Base-by-base conservation (phyloP, 73 alveolate genomes). In the Blepharisma japonicum region DNA sequence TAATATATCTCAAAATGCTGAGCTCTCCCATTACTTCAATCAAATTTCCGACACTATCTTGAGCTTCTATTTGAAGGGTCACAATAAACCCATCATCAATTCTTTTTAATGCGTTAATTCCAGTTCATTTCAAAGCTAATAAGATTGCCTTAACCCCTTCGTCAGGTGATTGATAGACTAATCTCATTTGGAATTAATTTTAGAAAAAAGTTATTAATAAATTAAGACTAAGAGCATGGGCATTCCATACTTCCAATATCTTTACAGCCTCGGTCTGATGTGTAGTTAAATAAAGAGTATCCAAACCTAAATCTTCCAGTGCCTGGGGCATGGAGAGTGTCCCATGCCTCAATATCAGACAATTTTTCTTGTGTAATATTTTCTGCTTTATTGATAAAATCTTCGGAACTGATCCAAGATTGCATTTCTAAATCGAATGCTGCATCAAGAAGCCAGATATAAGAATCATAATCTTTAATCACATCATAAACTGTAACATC, bases 21-120 rank as follows among this genome's bases (percentile, higher is more conserved):
- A 61, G 74, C 74, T 61, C 74, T 8, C 74, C 74, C 74, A 61
- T 61, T 14, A 61, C 2, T 4, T 61, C 74, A 9, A 61, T 61
- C 47, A 61, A 25, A 25, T 61, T 61, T 20, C 74, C 74, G 0
- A 11, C 11, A 9, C 47, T 0, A 48, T 61, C 74, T 18, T 18
- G 38, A 25, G 14, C 74, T 18, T 39, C 74, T 18, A 61, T 20
- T 39, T 61, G 47, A 14, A 61, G 23, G 14, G 74, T 61, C 5
- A 61, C 74, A 11, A 61, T 9, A 61, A 39, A 39, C 23, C 14
- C 74, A 14, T n/a, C 47, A n/a, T 25, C 49, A 61, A 61, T 5
- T 61, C 23, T 14, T 61, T 18, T 14, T 61, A 14, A 14, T 18
- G 74, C 74, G 2, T n/a, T 14, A 25, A 61, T 61, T 14, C 74